Base-by-base conservation (phyloP, 2,329 filamentous ascomycete species). In the Lanzia echinophila region DNA sequence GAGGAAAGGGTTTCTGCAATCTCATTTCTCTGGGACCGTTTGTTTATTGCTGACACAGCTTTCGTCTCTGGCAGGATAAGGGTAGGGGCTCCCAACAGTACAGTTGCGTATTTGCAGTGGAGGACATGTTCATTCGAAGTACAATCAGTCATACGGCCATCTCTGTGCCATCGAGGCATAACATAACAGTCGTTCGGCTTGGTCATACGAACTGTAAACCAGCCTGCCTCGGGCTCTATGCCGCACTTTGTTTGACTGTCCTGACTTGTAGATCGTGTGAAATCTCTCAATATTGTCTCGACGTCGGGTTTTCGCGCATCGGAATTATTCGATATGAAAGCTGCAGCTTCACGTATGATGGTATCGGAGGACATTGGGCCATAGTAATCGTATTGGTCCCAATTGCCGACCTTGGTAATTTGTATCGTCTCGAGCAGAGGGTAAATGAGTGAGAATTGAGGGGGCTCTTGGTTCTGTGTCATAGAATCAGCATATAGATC, bases 121-220 rank as follows among this genome's bases (percentile, higher is more conserved):
- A 51, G 39, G 6, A 12, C 3, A 12, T 51, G 41, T 15, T 8
- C 17, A 7, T 10, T 10, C 7, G 42, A 19, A 3, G 22, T 41
- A 19, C 50, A 53, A 15, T 39, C 41, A n/a, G 33, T 33, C 53
- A 55, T 55, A 7, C 32, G 28, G 1, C 53, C 53, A 6, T 55
- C 53, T 20, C 53, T 22, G 17, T 55, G 46, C 53, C 53, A 55
- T 13, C 53, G 17, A 6, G 47, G 41, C 3, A 28, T 51, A 4
- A 3, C 15, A 4, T 28, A 55, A 8, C 39, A 32, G 7, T 20
- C 12, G 10, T 36, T 51, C 15, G 34, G 50, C 6, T 34, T 32
- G 7, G 33, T 45, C 47, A 55, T 45, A 7, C 34, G 42, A 0
- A 55, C 47, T 1, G 43, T n/a, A 6, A 55, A 45, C 53, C 53